Conservation (phyloP, 1,139 yeast genomes). For the Kluyveromyces sp. region DNA sequence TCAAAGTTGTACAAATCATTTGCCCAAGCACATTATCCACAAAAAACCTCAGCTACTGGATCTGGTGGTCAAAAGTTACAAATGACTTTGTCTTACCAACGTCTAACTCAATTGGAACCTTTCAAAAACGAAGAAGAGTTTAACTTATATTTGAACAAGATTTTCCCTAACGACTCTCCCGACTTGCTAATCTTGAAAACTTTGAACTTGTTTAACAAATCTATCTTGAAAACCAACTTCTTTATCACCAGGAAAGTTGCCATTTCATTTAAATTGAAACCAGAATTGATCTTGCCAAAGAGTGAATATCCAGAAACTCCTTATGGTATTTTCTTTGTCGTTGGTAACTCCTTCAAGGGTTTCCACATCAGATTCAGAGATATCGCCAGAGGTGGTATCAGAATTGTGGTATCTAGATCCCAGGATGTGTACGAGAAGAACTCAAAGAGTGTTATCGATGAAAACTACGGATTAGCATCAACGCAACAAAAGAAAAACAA, state of each 20-base stretch:
- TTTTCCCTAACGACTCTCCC: conserved; percentile 67
- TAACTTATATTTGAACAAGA: conserved; percentile 55
- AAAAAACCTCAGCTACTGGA: conserved; percentile 38
- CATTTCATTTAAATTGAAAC: conserved; percentile 82
- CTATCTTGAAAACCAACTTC: conserved; percentile 87
- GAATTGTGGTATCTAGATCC: conserved; percentile 86
- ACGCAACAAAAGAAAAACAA: conserved; percentile 96
- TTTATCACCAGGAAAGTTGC: conserved; percentile 94
- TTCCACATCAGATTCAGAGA: conserved; percentile 96
- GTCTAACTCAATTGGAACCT: conserved; percentile 69
- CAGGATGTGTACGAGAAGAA: conserved; percentile 80
- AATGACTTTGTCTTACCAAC: conserved; percentile 83
- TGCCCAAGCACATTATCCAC: conserved; percentile 81
- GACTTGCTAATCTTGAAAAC: conserved; percentile 79
- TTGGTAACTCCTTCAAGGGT: conserved; percentile 95
- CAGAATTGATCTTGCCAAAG: conserved; percentile 66
- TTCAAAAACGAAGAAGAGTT: conserved; percentile 73
- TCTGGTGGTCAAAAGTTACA: conserved; percentile 36
- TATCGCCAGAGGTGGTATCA: conserved; percentile 96
- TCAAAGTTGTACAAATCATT: conserved; percentile 84
- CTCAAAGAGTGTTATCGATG: conserved; percentile 86
- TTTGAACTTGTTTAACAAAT: conserved; percentile 73
- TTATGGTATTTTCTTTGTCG: conserved; percentile 90
- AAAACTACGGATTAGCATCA: conserved; percentile 89
- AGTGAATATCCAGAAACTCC: conserved; percentile 89